Evolutionary conservation across 1,284 basidiomycete genomes (phyloP), one percentile per base, ranked within the genome.

Genomic region (Inonotus obliquus): DNA sequence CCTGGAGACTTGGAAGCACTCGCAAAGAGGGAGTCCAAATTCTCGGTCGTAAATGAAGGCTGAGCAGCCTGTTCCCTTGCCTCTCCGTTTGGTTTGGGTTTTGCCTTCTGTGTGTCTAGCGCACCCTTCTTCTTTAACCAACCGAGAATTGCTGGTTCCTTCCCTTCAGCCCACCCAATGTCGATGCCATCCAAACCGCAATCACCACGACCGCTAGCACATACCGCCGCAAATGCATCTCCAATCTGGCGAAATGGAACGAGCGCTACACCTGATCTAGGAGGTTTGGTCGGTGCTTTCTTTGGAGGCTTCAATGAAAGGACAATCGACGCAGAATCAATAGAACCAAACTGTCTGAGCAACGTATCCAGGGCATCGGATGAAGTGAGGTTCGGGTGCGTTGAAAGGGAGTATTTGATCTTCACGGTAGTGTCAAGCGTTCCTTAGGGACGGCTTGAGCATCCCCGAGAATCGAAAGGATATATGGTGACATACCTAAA

Each of bases 121-220:
- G 85, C 83, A 19, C 85, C 86, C 74, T 81, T 84, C 69, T 82
- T 83, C 73, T 84, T 89, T 71, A 91, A 70, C 89, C 90, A 93
- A 6, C 73, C 80, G 37, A 94, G 75, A 68, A 93, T 86, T 41
- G 78, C 81, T 1, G 92, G 92, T 66, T 92, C 89, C 57, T 81
- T 81, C 5, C 86, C 87, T 9, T 68, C 75, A 5, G 80, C 84
- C 88, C 88, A 92, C 2, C 77, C 77, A 2, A 87, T 79, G 57
- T 89, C 86, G 48, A 87, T 77, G 3, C 82, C 84, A 0, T 78
- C 73, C 62, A 86, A 63, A 1, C 79, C 78, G n/a, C 74, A 73
- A 27, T 82, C 81, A 14, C 73, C 72, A 23, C 75, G 74, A 1
- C 81, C 81, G 59, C 81, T 85, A 0, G 84, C 83, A 69, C 82